A percentile compares a stretch with the other conserved stretches of the same genome.
These are phyloP conservation scores for Hibiscus mutabilis DNA, from an alignment of 345 rosid genomes.

Conservation along the genomic window DNA sequence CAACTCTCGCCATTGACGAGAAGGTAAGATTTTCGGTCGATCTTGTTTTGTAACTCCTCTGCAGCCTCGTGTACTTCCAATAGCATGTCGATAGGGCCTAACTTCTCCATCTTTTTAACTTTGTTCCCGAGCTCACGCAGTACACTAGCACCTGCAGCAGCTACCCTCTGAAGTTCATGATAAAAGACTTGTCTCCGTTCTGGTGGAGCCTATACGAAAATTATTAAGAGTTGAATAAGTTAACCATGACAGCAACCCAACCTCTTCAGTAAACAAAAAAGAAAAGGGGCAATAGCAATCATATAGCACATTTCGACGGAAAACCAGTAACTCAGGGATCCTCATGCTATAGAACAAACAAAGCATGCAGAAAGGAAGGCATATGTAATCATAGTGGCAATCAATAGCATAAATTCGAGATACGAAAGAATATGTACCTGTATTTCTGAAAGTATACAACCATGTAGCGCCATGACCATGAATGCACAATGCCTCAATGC, in stretches of 20 bases:
- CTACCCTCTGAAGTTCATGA: slow-evolving; percentile 61
- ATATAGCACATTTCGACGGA: no score
- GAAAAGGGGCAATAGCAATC: not conserved
- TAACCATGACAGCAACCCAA: not conserved
- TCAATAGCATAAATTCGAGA: not conserved
- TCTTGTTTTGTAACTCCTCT: slow-evolving; percentile 63
- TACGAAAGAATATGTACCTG: slow-evolving; percentile 43
- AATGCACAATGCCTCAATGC: slow-evolving; percentile 94
- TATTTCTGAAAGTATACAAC: slow-evolving; percentile 90
- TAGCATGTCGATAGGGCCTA: slow-evolving; percentile 59
- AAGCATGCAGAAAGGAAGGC: not conserved
- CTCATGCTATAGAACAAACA: not conserved
- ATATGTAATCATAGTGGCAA: no score
- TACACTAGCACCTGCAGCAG: slow-evolving; percentile 63
- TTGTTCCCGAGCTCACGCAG: slow-evolving; percentile 69
- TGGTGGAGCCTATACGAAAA: slow-evolving; percentile 58
- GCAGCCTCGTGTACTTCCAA: slow-evolving; percentile 62
- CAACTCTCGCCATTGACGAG: slow-evolving; percentile 77
- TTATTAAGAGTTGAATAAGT: not conserved
- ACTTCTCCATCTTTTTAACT: slow-evolving; percentile 77
- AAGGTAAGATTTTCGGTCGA: slow-evolving; percentile 80
- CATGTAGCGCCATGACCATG: slow-evolving; percentile 91
- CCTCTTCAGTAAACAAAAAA: not conserved
- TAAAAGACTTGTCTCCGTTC: slow-evolving; percentile 66
- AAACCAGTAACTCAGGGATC: no score